These are phyloP conservation scores for Emmonsiellopsis sp. DNA, from an alignment of 2,329 filamentous ascomycete genomes.

Conservation along the genomic window DNA sequence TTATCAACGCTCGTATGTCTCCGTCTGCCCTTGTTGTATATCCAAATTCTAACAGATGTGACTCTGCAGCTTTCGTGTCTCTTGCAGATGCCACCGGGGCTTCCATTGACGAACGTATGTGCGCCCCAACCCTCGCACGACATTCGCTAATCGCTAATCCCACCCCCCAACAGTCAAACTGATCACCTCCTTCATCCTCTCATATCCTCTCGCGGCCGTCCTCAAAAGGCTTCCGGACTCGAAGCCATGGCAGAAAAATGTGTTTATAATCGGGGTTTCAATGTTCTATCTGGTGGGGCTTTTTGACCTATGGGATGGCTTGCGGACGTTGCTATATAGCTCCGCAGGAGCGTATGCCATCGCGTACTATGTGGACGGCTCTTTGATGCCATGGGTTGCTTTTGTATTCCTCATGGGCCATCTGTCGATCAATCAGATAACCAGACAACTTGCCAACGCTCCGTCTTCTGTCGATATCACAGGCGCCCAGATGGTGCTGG, in stretches of 20 bases:
- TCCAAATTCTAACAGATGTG: neutral
- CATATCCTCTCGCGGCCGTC: slow-evolving; percentile 79
- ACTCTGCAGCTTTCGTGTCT: slow-evolving; percentile 49
- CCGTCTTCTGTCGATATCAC: slow-evolving; percentile 74
- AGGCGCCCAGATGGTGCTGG: slow-evolving; percentile 90
- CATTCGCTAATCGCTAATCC: slow-evolving; percentile 9
- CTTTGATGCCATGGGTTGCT: slow-evolving; percentile 95
- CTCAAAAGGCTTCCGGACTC: slow-evolving; percentile 85
- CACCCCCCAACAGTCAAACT: slow-evolving; percentile 65
- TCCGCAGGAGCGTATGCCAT: slow-evolving; percentile 73
- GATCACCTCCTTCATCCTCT: slow-evolving; percentile 79
- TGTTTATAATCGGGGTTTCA: slow-evolving; percentile 70
- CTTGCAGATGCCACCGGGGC: slow-evolving; percentile 49
- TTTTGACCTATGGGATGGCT: slow-evolving; percentile 82
- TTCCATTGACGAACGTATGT: slow-evolving; percentile 54
- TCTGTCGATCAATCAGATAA: slow-evolving; percentile 83
- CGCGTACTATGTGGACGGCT: slow-evolving; percentile 70
- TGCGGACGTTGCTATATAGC: slow-evolving; percentile 70
- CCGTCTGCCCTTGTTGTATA: neutral
- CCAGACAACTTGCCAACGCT: slow-evolving; percentile 61
- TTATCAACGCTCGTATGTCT: slow-evolving; percentile 1
- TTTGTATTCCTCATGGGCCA: slow-evolving; percentile 94
- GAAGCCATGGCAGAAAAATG: slow-evolving; percentile 74
- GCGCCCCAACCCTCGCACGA: neutral
- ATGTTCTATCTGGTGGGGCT: slow-evolving; percentile 89